Evolutionary conservation across 2,329 filamentous ascomycete genomes (phyloP), one percentile per base, ranked within the genome.

Genomic region (Hypoxylon sp.): DNA sequence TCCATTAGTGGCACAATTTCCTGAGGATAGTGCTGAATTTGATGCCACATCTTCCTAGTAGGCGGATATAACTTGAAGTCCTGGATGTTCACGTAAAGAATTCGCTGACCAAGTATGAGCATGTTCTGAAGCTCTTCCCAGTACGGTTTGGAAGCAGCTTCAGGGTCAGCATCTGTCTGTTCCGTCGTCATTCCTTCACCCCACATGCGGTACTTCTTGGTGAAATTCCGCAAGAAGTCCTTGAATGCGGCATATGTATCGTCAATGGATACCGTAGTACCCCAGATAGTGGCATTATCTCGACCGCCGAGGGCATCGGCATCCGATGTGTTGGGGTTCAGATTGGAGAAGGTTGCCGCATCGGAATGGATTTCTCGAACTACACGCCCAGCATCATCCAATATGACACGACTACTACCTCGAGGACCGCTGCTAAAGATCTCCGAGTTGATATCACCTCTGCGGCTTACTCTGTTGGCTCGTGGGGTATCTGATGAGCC

Each of bases 1-100:
- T 99, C 97, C 92, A 99, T 97, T 51, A 98, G 86, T 2, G 95
- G 94, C 48, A 99, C 92, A 59, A 99, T 94, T 85, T 99, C 96
- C 77, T 96, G 94, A 0, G 96, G 96, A 77, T 98, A 99, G 13
- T 92, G 91, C 78, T 97, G 93, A 64, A 97, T 85, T 80, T 99
- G 97, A 79, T 98, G 93, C 93, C 94, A 98, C 62, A 99, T 85
- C 82, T 98, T 98, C 74, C 91, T 86, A 0, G 96, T 98, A 0
- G 94, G 90, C 2, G 97, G 96, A 78, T 98, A 99, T 11, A 94
- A 87, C 78, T 97, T 97, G 66, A 99, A 85, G 74, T 99, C 97
- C 63, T 89, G 90, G 59, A 94, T 89, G 78, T 99, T 94, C 44
- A 99, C 82, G 77, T 98, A 98, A 44, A 99, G 86, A 64, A 92